Base-by-base conservation (phyloP, 352 stramenopile species). In the Globisporangium recalcitrans region DNA sequence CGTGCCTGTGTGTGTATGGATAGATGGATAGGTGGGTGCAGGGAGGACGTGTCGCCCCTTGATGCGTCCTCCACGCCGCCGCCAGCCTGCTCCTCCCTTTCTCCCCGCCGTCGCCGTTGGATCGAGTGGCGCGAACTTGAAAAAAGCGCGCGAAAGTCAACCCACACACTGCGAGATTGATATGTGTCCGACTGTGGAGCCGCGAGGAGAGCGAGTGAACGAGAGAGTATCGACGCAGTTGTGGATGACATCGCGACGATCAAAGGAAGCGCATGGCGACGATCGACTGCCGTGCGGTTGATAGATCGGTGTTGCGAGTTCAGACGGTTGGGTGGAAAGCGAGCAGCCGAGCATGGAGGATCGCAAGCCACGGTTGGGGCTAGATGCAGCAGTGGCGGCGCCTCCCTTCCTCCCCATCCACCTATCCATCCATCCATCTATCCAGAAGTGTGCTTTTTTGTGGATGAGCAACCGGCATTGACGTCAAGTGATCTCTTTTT, bases 11-110 rank as follows among this genome's bases (percentile, higher is more conserved):
- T 62, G 14, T 52, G 22, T 32, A 19, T 34, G 11, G 26, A 19
- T 64, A 22, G 22, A 27, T 56, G 47, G 58, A 64, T 22, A 34
- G 36, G 42, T 51, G 4, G 24, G 16, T 53, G 14, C 38, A 62
- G 49, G 32, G 47, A 21, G 26, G 7, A 14, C 1, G 11, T 7
- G 48, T 22, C 14, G 26, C 24, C 57, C 22, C 10, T 63, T 26
- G 1, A 24, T n/a, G 4, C 7, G 27, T 1, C 24, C 27, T 36
- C 36, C 40, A 40, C 40, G 24, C 10, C 16, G 10, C 16, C 26
- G 22, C 5, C 5, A n/a, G 38, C 16, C 16, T 9, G 38, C 16
- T 24, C 27, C 26, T 55, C 11, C 3, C 48, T 4, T 19, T 16
- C 4, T 3, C 31, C 9, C n/a, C 31, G 11, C 52, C 52, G 26